phyloP scores from a whole-genome alignment of 257 asterid species.

The Jacaranda mimosifolia region DNA sequence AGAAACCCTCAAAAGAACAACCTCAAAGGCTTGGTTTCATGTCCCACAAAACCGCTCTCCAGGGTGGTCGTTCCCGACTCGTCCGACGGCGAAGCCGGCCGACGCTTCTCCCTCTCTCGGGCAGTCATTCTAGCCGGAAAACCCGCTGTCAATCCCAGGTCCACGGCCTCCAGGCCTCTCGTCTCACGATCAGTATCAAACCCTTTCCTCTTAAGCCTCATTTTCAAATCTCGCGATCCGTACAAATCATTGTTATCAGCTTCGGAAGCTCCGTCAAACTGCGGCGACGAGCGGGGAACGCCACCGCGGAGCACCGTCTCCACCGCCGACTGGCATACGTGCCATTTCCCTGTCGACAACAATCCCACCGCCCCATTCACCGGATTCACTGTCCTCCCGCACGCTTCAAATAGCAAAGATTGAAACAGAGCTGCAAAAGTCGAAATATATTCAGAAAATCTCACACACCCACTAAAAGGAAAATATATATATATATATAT shows the following conservation, averaged over 20 bases:
- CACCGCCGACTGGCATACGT: conserved; percentile 68
- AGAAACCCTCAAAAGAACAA: conserved; percentile 46
- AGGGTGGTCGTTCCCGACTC: conserved; percentile 78
- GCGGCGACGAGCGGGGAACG: conserved; percentile 41
- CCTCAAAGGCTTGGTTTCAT: conserved; percentile 54
- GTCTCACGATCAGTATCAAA: conserved; percentile 17
- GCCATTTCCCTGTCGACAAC: conserved; percentile 73
- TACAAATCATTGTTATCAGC: conserved; percentile 32
- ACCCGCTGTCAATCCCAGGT: conserved; percentile 30
- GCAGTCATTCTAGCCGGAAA: conserved; percentile 29
- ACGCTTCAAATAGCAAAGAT: conserved; percentile 81
- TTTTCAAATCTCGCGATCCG: conserved; percentile 43
- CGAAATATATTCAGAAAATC: neutral
- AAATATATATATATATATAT: no score
- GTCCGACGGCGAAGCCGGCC: conserved; percentile 57
- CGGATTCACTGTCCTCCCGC: conserved; percentile 89
- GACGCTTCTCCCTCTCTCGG: conserved; percentile 23
- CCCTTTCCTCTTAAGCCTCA: conserved; percentile 29
- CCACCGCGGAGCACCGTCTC: conserved; percentile 76
- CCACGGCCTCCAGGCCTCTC: conserved; percentile 38
- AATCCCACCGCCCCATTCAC: conserved; percentile 84
- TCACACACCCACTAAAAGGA: no score
- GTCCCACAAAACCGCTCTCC: conserved; percentile 54
- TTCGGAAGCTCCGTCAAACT: conserved; percentile 31
- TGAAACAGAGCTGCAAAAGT: conserved; percentile 72